Base-by-base conservation (phyloP, 768 basidiomycete species). In the Collybiopsis confluens region DNA sequence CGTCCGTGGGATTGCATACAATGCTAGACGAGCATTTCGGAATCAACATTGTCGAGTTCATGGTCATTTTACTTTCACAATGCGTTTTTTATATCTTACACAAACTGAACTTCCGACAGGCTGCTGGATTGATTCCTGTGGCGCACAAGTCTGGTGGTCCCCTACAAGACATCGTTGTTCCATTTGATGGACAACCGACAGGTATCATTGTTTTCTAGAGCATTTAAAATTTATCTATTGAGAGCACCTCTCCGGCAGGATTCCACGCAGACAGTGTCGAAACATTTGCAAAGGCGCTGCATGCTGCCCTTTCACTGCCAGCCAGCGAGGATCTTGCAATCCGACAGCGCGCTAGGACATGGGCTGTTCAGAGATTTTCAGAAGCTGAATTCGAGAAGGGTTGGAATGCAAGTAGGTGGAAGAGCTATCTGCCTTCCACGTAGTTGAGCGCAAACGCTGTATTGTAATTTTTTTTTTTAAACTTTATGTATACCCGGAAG, bases 21-120 rank as follows among this genome's bases (percentile, higher is more conserved):
- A 99, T 99, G 96, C 80, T 93, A 0, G 94, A 98, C 63, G 96
- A 99, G 68, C 96, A 99, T 66, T 99, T 98, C 58, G 96, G 97
- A 2, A 98, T 99, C 66, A 97, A 94, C 61, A 79, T 99, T 35
- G 96, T 99, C 7, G 96, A 99, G 67, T 96, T 90, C 61, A 96
- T 98, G 95, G 95, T 90, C 45, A 80, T 67, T 20, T 58, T 53
- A 42, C 58, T 27, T n/a, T n/a, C n/a, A n/a, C n/a, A 54, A 48
- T 18, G 44, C 9, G n/a, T n/a, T 40, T 27, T 7, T 35, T 30
- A 3, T n/a, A 9, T 54, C 27, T 30, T 3, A 36, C 40, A 60
- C 52, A 56, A 46, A 40, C 37, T 40, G n/a, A 15, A 33, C 15
- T 9, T 15, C 13, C 27, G 23, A 3, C 58, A 98, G 95, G 95